Conservation (phyloP, 1,284 basidiomycete genomes). For the Ceratobasidium sp. region DNA sequence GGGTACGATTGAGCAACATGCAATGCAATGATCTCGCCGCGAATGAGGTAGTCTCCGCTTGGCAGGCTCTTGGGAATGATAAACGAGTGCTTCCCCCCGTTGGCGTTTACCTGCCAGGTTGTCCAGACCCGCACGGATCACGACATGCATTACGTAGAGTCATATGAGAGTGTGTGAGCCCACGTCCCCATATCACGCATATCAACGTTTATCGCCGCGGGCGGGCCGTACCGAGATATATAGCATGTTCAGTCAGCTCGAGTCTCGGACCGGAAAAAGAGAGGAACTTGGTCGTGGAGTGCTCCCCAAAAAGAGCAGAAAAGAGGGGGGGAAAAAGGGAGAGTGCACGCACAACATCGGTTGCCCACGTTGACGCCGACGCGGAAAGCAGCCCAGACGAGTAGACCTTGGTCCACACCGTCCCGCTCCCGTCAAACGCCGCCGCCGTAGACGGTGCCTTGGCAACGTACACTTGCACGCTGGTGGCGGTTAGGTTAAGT, state of each 20-base stretch:
- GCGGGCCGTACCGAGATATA: no score
- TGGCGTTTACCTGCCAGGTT: constrained; percentile 55
- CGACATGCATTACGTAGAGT: no score
- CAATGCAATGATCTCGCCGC: constrained; percentile 63
- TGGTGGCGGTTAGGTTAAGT: not conserved
- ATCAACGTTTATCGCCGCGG: no score
- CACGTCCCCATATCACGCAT: no score
- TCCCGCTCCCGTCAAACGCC: constrained; percentile 60
- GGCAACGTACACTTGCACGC: constrained; percentile 59
- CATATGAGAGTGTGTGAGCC: no score
- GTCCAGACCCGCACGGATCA: no score
- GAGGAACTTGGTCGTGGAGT: no score
- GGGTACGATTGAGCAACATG: constrained; percentile 59
- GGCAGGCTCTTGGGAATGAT: constrained; percentile 60
- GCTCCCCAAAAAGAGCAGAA: no score
- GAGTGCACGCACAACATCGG: constrained; percentile 56
- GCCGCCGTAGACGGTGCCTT: constrained; percentile 61
- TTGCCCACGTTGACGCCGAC: constrained; percentile 58
- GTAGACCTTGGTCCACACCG: constrained; percentile 67
- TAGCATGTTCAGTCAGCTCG: constrained; percentile 14
- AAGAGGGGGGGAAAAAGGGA: no score
- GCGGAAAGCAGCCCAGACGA: constrained; percentile 60
- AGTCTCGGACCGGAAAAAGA: not conserved
- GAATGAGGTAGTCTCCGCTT: constrained; percentile 63
- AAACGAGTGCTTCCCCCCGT: constrained; percentile 61